Evolutionary conservation across 129 eudicot genomes (phyloP), one percentile per base, ranked within the genome.

Genomic region (Dittrichia graveolens): DNA sequence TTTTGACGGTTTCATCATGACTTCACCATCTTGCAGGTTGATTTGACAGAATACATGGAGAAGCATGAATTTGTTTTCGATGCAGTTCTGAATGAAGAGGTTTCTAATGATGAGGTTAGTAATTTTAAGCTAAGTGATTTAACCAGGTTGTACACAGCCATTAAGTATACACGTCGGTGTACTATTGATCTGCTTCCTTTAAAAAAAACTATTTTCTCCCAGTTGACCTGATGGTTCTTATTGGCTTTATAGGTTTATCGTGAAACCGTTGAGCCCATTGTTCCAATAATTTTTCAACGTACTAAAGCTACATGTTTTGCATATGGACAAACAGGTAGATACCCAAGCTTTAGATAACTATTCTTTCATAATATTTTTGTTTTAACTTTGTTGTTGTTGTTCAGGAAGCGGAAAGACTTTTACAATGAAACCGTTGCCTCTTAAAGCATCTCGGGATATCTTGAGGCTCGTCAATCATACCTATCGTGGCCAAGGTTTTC

Each of bases 241-340:
- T 14, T 78, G 72, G 61, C 12, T 71, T 78, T 52, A 8, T 80
- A 93, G 98, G 98, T 93, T 13, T 93, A 93, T 75, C 87, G 79
- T 55, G 98, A 93, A 83, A 93, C 98, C 8, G 98, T 93, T 76
- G 98, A 87, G 85, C 98, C 98, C 76, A 93, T 93, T 62, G 96
- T 93, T 81, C 98, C 98, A 18, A 93, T 93, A 61, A 90, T 93
- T 65, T 93, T 93, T 76, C 98, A 93, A 75, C 96, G 96, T 65
- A 93, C 98, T 37, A 93, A 93, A 87, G 96, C 98, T 61, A 93
- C 98, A 39, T 93, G 98, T 85, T 93, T 93, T 77, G 98, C 98
- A 9, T 93, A 93, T 79, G 98, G 98, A 72, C 98, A 93, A 77
- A 93, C 98, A 85, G 98, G 98, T 93, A 85, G 98, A 96, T 93